These are phyloP conservation scores for Incumbomyces lentus DNA, from an alignment of 2,329 filamentous ascomycete species.

Conservation along the genomic window DNA sequence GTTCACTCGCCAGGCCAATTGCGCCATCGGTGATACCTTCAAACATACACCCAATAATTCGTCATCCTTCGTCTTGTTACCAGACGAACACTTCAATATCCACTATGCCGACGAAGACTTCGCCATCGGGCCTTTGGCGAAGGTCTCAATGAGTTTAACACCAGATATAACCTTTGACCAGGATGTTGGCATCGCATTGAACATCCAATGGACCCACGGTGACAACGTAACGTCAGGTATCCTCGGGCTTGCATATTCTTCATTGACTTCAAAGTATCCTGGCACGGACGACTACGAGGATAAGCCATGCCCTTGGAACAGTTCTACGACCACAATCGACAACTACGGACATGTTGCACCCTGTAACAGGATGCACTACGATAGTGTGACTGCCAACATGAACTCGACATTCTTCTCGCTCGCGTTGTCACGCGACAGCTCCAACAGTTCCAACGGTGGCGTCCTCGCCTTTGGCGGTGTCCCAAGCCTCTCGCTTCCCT, in stretches of 20 bases:
- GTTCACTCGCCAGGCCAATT: not conserved
- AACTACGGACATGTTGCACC: not conserved
- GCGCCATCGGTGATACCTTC: not conserved
- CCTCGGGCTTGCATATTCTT: slow-evolving; percentile 42
- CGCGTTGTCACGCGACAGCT: slow-evolving; percentile 29
- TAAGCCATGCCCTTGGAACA: slow-evolving; percentile 18
- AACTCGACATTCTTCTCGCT: slow-evolving; percentile 23
- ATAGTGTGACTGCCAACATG: not conserved
- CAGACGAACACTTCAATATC: not conserved
- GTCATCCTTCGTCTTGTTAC: not conserved
- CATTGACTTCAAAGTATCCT: slow-evolving; percentile 34
- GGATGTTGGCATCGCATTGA: slow-evolving; percentile 38
- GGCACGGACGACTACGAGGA: slow-evolving; percentile 15
- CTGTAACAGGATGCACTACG: not conserved
- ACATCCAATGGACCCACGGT: slow-evolving; percentile 31
- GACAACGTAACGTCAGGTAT: slow-evolving; percentile 39
- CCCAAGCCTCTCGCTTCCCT: slow-evolving; percentile 14
- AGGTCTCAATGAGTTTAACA: not conserved
- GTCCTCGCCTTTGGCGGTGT: slow-evolving; percentile 38
- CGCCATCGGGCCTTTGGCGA: not conserved
- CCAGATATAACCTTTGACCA: slow-evolving; percentile 27
- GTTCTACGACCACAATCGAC: not conserved
- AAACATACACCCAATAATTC: not conserved
- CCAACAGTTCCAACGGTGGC: slow-evolving; percentile 37
- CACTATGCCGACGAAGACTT: not conserved